These are phyloP conservation scores for Phytophthora ramorum DNA, from an alignment of 352 stramenopile species.

Conservation along the genomic window DNA sequence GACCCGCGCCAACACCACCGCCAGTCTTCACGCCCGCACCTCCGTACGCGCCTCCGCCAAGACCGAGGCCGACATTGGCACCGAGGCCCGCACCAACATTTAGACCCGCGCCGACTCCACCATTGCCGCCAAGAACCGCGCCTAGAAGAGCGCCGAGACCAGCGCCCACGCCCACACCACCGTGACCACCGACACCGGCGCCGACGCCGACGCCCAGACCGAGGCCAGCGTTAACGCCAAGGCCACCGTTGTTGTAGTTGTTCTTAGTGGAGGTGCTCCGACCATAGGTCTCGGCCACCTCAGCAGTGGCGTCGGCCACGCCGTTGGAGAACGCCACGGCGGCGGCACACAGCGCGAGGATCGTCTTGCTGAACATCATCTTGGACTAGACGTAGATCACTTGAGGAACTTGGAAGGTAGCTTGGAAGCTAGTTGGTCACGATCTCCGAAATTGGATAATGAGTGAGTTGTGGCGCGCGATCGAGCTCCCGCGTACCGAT, in stretches of 20 bases:
- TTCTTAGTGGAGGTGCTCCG: background rate
- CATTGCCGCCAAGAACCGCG: background rate
- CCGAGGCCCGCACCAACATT: background rate
- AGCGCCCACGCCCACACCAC: background rate
- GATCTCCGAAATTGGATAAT: slow-evolving; percentile 9
- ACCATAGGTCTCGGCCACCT: slow-evolving; percentile 2
- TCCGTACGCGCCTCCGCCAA: background rate
- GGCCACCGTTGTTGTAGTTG: background rate
- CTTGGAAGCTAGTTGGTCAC: slow-evolving; percentile 8
- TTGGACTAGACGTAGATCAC: background rate
- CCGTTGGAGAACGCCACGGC: slow-evolving; percentile 7
- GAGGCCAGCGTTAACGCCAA: background rate
- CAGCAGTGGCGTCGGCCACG: background rate
- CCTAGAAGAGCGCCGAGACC: background rate
- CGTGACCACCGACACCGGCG: background rate
- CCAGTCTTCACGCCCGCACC: background rate
- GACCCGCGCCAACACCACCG: background rate
- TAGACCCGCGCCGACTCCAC: background rate
- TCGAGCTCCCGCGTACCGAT: too few relatives aligned
- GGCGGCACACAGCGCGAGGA: slow-evolving; percentile 4
- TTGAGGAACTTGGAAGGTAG: background rate
- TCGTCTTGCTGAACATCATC: slow-evolving; percentile 25
- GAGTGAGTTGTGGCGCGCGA: background rate
- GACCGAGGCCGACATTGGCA: background rate
- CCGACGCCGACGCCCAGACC: background rate